Evolutionary conservation across 1,139 yeast genomes (phyloP).

Genomic region (Sugiyamaella sp.): DNA sequence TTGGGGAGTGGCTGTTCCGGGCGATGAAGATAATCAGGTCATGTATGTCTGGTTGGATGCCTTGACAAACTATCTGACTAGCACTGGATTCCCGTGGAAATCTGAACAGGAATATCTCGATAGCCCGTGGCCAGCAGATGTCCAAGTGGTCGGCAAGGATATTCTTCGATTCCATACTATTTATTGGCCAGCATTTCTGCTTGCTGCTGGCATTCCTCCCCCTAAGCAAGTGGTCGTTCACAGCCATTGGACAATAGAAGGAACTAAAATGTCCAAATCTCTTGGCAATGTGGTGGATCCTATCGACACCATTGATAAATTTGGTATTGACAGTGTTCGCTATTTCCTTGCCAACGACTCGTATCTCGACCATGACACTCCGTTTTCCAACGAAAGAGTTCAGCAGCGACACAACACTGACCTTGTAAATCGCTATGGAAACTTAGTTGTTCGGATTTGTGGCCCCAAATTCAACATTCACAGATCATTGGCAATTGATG

Average conservation of each 20-base stretch:
- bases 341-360: constrained; percentile 80
- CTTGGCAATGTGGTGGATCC: constrained; percentile 98
- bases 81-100: constrained; percentile 63
- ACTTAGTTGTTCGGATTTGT: constrained; percentile 71
- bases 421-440: constrained; percentile 81
- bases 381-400: constrained; percentile 67
- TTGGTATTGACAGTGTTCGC: constrained; percentile 72
- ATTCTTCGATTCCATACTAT: constrained; percentile 82
- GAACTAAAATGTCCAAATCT: constrained; percentile 91
- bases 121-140: constrained; percentile 59
- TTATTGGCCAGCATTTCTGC: constrained; percentile 90
- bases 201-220: constrained; percentile 74
- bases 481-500: constrained; percentile 26
- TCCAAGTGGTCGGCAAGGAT: constrained; percentile 91
- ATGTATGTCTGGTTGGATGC: constrained; percentile 99
- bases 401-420: constrained; percentile 58
- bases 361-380: constrained; percentile 73
- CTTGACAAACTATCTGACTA: constrained; percentile 77
- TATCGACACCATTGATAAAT: constrained; percentile 53
- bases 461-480: constrained; percentile 66
- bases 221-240: constrained; percentile 85
- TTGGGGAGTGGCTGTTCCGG: constrained; percentile 94
- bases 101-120: constrained; percentile 24
- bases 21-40: constrained; percentile 65
- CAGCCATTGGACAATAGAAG: constrained; percentile 91